phyloP scores from a whole-genome alignment of 306 rosid genomes.

The Malus asiatica region DNA sequence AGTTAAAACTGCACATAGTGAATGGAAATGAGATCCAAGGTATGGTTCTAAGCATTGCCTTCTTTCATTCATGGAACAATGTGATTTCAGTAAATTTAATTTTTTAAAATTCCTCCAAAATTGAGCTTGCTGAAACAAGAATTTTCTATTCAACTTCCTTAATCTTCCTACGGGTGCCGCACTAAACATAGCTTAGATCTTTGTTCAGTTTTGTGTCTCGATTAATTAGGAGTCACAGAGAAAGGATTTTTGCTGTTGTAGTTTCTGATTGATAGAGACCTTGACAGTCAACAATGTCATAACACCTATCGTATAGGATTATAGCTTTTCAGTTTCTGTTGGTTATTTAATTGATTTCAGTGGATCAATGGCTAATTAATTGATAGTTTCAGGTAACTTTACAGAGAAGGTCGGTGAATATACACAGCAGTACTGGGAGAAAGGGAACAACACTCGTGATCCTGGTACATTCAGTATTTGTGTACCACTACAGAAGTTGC shows the following conservation, averaged over 20 bases:
- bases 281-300: slow-evolving; percentile 6
- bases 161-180: background rate
- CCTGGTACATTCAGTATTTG: slow-evolving; percentile 44
- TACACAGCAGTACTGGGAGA: slow-evolving; percentile 60
- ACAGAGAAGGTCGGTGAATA: slow-evolving; percentile 68
- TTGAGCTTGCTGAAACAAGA: background rate
- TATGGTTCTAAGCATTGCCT: background rate
- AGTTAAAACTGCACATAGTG: slow-evolving; percentile 2
- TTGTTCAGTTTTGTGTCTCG: background rate
- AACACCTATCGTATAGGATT: background rate
- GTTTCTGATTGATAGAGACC: slow-evolving; percentile 1
- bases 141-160: background rate
- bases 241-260: background rate
- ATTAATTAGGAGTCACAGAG: background rate
- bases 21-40: slow-evolving; percentile 7
- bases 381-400: slow-evolving; percentile 16
- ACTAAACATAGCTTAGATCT: background rate
- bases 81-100: background rate
- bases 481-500: slow-evolving; percentile 8
- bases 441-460: slow-evolving; percentile 51
- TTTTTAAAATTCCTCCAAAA: no score
- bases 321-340: background rate
- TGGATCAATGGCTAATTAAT: background rate
- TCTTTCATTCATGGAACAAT: background rate
- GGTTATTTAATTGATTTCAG: background rate